Evolutionary conservation across 169 alveolate species (phyloP), one percentile per base, ranked within the genome.

Genomic region (Eimeria sp.): DNA sequence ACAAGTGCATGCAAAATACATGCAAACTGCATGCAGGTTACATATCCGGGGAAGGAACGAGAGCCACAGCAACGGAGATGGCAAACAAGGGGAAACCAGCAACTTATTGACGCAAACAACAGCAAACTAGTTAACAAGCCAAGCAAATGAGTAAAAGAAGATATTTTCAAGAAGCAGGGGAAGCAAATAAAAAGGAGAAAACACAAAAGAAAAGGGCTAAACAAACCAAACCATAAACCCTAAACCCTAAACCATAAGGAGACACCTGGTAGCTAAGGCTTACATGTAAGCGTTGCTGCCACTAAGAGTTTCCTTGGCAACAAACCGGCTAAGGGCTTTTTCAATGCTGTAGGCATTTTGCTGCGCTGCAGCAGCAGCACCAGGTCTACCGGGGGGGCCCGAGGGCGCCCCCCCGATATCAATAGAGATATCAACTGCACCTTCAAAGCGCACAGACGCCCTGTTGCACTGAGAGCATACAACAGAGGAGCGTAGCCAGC

Each of bases 201-300:
- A 25, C 6, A 54, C 63, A 54, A 54, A 54, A 9, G 13, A 54
- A 54, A 54, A 16, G 18, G 18, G n/a, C 20, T 14, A 11, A 61
- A 61, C 70, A 61, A 61, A 61, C 70, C 11, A 61, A 61, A 58
- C 67, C 16, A 58, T 7, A 58, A 58, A 61, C 70, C 70, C 70
- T 61, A 61, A 61, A 61, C 11, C 11, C n/a, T 54, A 54, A 54
- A 54, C 10, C 61, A 0, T 11, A 54, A 20, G 14, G 16, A 65
- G 22, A n/a, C 43, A 20, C 2, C 9, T 72, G 65, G 89, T 78
- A 11, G 45, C 47, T 76, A 30, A 9, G 13, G 95, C 97, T n/a
- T 80, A 97, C 96, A 61, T 97, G 94, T 97, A 97, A 63, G 96
- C 89, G 70, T 97, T 97, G 61, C 89, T 96, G 0, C 98, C 98